Conservation (phyloP, 2,329 filamentous ascomycete genomes). For the Alternaria infectoria region DNA sequence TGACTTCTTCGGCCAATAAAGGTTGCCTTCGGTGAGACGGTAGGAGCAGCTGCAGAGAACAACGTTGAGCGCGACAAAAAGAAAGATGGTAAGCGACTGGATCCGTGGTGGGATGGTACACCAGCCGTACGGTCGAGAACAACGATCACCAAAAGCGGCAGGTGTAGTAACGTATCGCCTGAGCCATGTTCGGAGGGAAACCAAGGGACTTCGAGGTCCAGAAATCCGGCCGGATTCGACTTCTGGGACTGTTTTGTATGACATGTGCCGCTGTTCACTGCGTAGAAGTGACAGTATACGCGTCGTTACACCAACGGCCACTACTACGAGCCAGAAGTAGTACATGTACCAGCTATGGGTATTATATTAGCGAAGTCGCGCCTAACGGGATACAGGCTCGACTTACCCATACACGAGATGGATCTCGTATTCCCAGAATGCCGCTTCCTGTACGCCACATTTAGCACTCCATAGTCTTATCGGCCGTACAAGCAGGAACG, state of each 20-base stretch:
- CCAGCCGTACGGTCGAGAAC: constrained; percentile 51
- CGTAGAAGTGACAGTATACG: constrained; percentile 29
- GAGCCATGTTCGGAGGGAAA: constrained; percentile 17
- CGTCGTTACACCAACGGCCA: constrained; percentile 30
- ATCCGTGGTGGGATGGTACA: constrained; percentile 58
- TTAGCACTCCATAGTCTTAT: background rate
- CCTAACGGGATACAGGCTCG: background rate
- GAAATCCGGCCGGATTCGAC: background rate
- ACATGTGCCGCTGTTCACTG: constrained; percentile 9
- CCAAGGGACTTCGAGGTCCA: background rate
- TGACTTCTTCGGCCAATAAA: constrained; percentile 49
- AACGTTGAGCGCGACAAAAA: constrained; percentile 55
- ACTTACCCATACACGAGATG: constrained; percentile 40
- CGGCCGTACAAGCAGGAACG: background rate
- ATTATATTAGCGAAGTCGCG: background rate
- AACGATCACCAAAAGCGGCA: constrained; percentile 51
- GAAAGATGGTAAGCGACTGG: constrained; percentile 53
- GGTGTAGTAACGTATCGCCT: constrained; percentile 52
- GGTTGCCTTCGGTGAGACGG: constrained; percentile 53
- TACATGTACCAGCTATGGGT: constrained; percentile 35
- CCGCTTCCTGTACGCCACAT: constrained; percentile 26
- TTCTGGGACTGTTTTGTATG: constrained; percentile 5
- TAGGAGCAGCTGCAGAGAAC: constrained; percentile 55
- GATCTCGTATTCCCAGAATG: constrained; percentile 36
- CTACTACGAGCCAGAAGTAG: constrained; percentile 40